These are phyloP conservation scores for Yamadazyma kitorensis DNA, from an alignment of 805 yeast genomes.

Conservation along the genomic window DNA sequence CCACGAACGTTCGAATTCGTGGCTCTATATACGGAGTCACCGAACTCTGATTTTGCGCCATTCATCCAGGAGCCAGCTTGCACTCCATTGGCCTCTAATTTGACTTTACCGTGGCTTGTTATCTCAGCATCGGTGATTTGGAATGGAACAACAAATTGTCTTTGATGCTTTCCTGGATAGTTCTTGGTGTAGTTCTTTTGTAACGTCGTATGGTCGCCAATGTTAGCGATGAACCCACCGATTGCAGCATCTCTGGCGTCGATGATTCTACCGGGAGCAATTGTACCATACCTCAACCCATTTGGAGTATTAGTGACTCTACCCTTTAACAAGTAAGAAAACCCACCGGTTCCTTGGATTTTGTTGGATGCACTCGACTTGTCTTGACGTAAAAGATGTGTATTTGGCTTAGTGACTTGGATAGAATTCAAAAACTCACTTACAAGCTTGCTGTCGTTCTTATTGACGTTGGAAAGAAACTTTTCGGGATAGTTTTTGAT, in stretches of 20 bases:
- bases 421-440: conserved; percentile 29
- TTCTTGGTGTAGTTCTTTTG: conserved; percentile 40
- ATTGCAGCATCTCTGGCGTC: conserved; percentile 52
- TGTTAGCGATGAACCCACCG: conserved; percentile 40
- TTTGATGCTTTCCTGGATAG: conserved; percentile 39
- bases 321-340: conserved; percentile 67
- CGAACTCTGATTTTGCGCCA: conserved; percentile 5
- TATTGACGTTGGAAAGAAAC: conserved; percentile 21
- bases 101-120: conserved; percentile 34
- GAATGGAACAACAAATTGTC: conserved; percentile 44
- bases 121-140: conserved; percentile 38
- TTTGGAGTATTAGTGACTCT: conserved; percentile 67
- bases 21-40: conserved; percentile 20
- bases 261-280: conserved; percentile 69
- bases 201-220: conserved; percentile 34
- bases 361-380: conserved; percentile 8
- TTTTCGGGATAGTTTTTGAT: conserved; percentile 45
- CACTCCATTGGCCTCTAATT: conserved; percentile 38
- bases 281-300: conserved; percentile 54
- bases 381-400: conserved; percentile 7
- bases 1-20: conserved; percentile 30
- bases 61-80: conserved; percentile 41
- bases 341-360: conserved; percentile 72
- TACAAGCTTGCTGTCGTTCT: conserved; percentile 25
- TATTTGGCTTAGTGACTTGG: conserved; percentile 19